Evolutionary conservation across 1,284 basidiomycete species (phyloP).

Genomic region (Trametes versicolor): DNA sequence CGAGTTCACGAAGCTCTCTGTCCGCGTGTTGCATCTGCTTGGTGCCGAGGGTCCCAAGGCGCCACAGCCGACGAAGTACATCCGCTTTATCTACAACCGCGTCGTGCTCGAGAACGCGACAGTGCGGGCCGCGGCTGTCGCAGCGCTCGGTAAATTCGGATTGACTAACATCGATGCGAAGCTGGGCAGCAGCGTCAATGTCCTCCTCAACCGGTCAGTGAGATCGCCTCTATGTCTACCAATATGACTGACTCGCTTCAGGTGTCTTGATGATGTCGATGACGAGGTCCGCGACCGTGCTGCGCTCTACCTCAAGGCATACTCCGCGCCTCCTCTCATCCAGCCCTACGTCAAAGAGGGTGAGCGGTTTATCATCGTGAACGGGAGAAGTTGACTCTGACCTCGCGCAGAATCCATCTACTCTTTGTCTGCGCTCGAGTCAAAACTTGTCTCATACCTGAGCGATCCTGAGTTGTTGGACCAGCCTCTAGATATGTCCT

Average conservation of each 20-base stretch:
- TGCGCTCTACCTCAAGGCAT: slow-evolving; percentile 90
- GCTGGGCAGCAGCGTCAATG: slow-evolving; percentile 88
- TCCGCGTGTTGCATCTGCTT: slow-evolving; percentile 94
- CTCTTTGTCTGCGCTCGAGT: slow-evolving; percentile 87
- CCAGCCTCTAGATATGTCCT: slow-evolving; percentile 82
- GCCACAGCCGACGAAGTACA: slow-evolving; percentile 96
- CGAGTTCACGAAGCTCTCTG: slow-evolving; percentile 99
- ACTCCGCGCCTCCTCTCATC: slow-evolving; percentile 84
- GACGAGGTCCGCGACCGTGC: slow-evolving; percentile 99
- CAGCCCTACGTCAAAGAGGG: slow-evolving; percentile 93
- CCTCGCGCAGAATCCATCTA: slow-evolving; percentile 83
- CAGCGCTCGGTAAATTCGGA: slow-evolving; percentile 96
- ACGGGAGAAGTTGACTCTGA: not conserved
- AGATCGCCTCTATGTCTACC: slow-evolving; percentile 18
- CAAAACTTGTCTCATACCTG: slow-evolving; percentile 90
- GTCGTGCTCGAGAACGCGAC: slow-evolving; percentile 99
- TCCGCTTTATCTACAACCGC: slow-evolving; percentile 99
- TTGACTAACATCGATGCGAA: slow-evolving; percentile 84
- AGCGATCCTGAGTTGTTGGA: slow-evolving; percentile 77
- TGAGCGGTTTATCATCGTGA: slow-evolving; percentile 45
- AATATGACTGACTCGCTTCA: slow-evolving; percentile 41
- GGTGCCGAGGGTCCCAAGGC: slow-evolving; percentile 97
- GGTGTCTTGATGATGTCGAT: slow-evolving; percentile 98
- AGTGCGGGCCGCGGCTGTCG: slow-evolving; percentile 95
- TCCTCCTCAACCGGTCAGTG: slow-evolving; percentile 82